A percentile compares a stretch with the other conserved stretches of the same genome.
Evolutionary conservation across 139 green algal species (phyloP).

Genomic region (Coelastrella sp.): DNA sequence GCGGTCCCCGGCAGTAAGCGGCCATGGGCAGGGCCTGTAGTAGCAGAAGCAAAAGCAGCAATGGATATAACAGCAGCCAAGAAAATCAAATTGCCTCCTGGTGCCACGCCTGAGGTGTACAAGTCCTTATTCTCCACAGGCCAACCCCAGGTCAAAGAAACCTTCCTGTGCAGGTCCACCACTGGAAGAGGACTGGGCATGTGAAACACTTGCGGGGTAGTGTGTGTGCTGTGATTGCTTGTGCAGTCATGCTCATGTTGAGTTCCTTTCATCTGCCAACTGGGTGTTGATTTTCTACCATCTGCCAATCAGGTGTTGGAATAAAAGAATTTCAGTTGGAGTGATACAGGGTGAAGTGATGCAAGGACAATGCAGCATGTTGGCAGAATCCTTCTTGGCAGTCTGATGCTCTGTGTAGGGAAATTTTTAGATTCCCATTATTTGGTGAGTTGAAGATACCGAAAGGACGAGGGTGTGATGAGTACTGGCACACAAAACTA

Average conservation of each 20-base stretch:
- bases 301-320: too few relatives aligned
- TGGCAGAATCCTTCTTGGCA: too few relatives aligned
- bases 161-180: slow-evolving; percentile 53
- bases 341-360: too few relatives aligned
- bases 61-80: slow-evolving; percentile 21
- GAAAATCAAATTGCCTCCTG: slow-evolving; percentile 52
- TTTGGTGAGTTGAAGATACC: too few relatives aligned
- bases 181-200: slow-evolving; percentile 13
- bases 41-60: slow-evolving; percentile 10
- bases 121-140: slow-evolving; percentile 51
- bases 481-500: too few relatives aligned
- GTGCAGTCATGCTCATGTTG: background rate
- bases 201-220: background rate
- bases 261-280: background rate
- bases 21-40: background rate
- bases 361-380: too few relatives aligned
- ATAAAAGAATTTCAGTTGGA: too few relatives aligned
- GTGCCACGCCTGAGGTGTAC: slow-evolving; percentile 56
- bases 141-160: slow-evolving; percentile 55
- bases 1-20: slow-evolving; percentile 13
- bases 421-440: too few relatives aligned
- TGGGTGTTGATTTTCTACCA: background rate
- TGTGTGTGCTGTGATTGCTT: background rate
- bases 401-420: too few relatives aligned
- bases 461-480: too few relatives aligned